Evolutionary conservation across 345 rosid species (phyloP), one percentile per base, ranked within the genome.

Genomic region (Camelina laxa): DNA sequence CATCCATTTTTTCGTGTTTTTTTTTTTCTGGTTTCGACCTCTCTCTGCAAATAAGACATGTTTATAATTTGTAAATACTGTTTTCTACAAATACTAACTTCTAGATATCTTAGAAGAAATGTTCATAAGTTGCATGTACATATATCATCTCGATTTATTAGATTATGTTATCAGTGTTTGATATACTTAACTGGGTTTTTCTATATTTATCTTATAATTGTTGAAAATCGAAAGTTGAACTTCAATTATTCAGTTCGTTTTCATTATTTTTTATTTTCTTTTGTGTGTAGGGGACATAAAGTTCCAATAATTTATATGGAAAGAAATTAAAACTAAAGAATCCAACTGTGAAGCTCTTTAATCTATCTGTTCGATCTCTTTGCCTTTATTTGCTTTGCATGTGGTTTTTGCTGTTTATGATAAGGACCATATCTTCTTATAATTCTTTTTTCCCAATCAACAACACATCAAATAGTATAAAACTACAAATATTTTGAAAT

Each of bases 291-390:
- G 38, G 33, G 15, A 38, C 62, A 67, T 30, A 60, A 59, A 60
- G 60, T 67, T 67, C 67, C 67, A 49, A 75, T 75, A 59, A 75
- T 67, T 67, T 75, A 36, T 39, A 17, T 58, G 54, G 6, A 58
- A 35, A 74, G n/a, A 47, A 65, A 57, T 22, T 16, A 58, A 57
- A 57, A 35, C 58, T 11, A 65, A 73, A 65, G 65, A 64, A 55
- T 5, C 65, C 72, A 65, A 65, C 66, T 75, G 42, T 67, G 60
- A 38, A 75, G 38, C 67, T 31, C 62, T 48, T 67, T 41, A 42
- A 54, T 54, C 27, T 47, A 58, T 58, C 11, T 38, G 22, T 67
- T 47, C 21, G 73, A 66, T 74, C 35, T 27, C 47, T 75, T 75
- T 27, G 54, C 79, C 20, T 74, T 67, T 49, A 39, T 17, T 39